Conservation (phyloP, 116 monocot species). For the Cymodocea nodosa region DNA sequence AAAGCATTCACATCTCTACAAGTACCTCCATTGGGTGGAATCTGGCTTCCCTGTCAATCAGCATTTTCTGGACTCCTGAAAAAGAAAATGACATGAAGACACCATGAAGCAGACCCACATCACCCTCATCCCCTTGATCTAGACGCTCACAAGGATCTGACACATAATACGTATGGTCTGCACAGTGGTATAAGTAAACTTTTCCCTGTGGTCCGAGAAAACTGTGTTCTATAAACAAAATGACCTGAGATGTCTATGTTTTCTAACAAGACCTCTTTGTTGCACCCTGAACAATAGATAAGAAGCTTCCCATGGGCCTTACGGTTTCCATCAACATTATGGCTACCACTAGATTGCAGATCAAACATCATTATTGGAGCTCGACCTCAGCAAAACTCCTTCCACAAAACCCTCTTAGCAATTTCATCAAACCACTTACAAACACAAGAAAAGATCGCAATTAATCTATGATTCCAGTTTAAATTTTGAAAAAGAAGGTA, state of each 20-base stretch:
- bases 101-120: slow-evolving; percentile 87
- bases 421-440: slow-evolving; percentile 99
- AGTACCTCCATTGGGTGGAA: slow-evolving; percentile 65
- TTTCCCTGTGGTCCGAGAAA: slow-evolving; percentile 90
- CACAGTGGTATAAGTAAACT: slow-evolving; percentile 84
- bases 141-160: slow-evolving; percentile 96
- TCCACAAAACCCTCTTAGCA: slow-evolving; percentile 83
- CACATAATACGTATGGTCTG: slow-evolving; percentile 78
- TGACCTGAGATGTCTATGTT: slow-evolving; percentile 63
- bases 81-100: slow-evolving; percentile 78
- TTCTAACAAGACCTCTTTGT: slow-evolving; percentile 47
- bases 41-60: slow-evolving; percentile 57
- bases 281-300: slow-evolving; percentile 74
- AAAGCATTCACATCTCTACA: too few species aligned
- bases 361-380: slow-evolving; percentile 98
- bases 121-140: slow-evolving; percentile 90
- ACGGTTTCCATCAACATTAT: slow-evolving; percentile 95
- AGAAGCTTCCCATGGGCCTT: slow-evolving; percentile 88
- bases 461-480: slow-evolving; percentile 94
- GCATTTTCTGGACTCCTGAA: slow-evolving; percentile 63
- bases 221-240: slow-evolving; percentile 78
- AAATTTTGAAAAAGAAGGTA: slow-evolving; percentile 73
- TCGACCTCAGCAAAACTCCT: slow-evolving; percentile 77
- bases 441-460: slow-evolving; percentile 68
- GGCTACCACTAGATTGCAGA: slow-evolving; percentile 79